Evolutionary conservation across 805 yeast species (phyloP), one percentile per base, ranked within the genome.

Genomic region (Wickerhamiella dianesei): DNA sequence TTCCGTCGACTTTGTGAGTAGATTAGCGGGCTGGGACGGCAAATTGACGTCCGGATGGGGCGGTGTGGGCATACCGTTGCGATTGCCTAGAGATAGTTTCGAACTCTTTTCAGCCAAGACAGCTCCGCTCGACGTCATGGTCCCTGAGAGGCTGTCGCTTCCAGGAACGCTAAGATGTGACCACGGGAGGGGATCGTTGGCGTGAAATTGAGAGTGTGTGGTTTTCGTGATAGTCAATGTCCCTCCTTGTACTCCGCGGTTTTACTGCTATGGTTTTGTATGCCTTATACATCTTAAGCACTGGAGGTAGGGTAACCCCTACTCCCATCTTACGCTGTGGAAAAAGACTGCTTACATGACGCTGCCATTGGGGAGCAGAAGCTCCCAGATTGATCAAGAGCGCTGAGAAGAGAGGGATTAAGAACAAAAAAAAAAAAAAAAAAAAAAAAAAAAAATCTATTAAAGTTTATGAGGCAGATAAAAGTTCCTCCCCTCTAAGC

Each of bases 61-160:
- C n/a, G 32, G 32, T 6, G 6, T 25, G 32, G 32, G 32, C 32
- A 6, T 12, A 12, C 12, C 12, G 32, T 25, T 25, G 32, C 32
- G 32, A 25, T 25, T 25, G 32, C 32, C 32, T 25, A 25, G 32
- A 6, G 32, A 25, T 25, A 25, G 12, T 25, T 25, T 25, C 9
- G 32, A 25, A 12, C 20, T 18, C 41, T 39, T 39, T 39, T 39
- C 41, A 20, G 41, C 41, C 41, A 39, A 22, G 16, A 18, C 25
- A 8, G 41, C 21, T 39, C 18, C 41, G n/a, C 41, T 39, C 25
- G 41, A 19, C 25, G 25, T 21, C 41, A 39, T 39, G n/a, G 32
- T 25, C 32, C 32, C 32, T 6, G 32, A 25, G 12, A 25, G 9
- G 32, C 6, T 25, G 32, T 12, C 12, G 32, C 32, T 25, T 12